phyloP scores from a whole-genome alignment of 202 grass and related monocot species.

The Cymbopogon flexuosus region DNA sequence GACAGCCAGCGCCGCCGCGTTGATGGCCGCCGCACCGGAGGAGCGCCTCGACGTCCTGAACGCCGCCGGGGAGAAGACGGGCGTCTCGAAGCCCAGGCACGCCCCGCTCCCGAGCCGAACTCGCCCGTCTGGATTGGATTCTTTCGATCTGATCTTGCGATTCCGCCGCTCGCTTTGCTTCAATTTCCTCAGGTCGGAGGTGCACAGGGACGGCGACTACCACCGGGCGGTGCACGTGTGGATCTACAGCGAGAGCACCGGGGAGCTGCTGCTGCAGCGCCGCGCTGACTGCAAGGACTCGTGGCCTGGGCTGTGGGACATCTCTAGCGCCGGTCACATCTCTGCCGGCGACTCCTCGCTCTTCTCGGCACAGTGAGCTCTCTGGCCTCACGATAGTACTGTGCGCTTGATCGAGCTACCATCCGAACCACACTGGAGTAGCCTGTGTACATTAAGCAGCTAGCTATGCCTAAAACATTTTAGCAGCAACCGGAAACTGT shows the following conservation, averaged over 20 bases:
- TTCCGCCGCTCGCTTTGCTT: neutral
- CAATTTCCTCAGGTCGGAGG: conserved; percentile 46
- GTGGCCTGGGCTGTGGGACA: conserved; percentile 86
- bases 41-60: conserved; percentile 80
- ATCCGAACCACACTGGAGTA: neutral
- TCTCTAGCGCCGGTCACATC: conserved; percentile 84
- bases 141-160: neutral
- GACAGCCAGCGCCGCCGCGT: neutral
- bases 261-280: conserved; percentile 76
- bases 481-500: neutral
- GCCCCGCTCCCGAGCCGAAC: neutral
- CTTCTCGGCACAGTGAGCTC: conserved; percentile 62
- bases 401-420: no score
- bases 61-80: conserved; percentile 66
- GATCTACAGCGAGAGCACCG: conserved; percentile 83
- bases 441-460: neutral
- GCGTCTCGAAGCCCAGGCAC: conserved; percentile 72
- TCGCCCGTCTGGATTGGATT: neutral
- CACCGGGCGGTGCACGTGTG: conserved; percentile 81
- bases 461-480: neutral
- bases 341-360: conserved; percentile 80
- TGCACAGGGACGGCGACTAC: conserved; percentile 77
- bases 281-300: conserved; percentile 87
- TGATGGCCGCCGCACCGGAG: conserved; percentile 45
- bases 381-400: neutral